phyloP scores from a whole-genome alignment of 495 filamentous ascomycete species.

The Haplographium delicatum region DNA sequence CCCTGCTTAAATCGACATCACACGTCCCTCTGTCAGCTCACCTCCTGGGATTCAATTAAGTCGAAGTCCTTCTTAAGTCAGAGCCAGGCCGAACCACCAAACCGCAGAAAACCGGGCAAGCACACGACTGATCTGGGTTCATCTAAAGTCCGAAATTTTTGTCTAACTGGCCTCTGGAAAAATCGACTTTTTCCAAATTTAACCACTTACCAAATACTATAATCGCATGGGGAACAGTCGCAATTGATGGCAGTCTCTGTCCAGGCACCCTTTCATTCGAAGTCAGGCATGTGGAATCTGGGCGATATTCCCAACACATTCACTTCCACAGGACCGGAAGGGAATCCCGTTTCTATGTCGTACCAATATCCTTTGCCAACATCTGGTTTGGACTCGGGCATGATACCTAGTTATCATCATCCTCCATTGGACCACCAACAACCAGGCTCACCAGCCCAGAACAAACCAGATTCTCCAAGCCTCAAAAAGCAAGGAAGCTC shows the following conservation, averaged over 20 bases:
- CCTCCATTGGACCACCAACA: constrained; percentile 30
- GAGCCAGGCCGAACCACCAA: constrained; percentile 5
- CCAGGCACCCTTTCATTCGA: constrained; percentile 25
- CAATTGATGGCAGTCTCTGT: constrained; percentile 30
- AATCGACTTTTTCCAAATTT: background rate
- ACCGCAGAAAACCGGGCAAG: constrained; percentile 1
- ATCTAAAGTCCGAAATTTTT: background rate
- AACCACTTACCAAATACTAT: background rate
- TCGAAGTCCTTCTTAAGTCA: constrained; percentile 7
- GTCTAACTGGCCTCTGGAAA: background rate
- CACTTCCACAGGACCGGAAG: constrained; percentile 28
- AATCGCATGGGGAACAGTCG: constrained; percentile 17
- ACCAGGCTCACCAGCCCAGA: constrained; percentile 21
- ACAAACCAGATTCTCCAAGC: constrained; percentile 26
- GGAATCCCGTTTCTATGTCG: constrained; percentile 45
- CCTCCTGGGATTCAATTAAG: constrained; percentile 17
- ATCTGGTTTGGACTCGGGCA: constrained; percentile 35
- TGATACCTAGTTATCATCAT: constrained; percentile 32
- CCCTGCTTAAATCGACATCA: constrained; percentile 27
- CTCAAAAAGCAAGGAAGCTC: constrained; percentile 19
- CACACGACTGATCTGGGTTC: constrained; percentile 11
- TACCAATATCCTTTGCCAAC: constrained; percentile 45
- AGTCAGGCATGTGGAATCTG: constrained; percentile 24
- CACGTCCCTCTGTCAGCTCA: constrained; percentile 18
- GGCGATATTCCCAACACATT: constrained; percentile 19